Evolutionary conservation across 176 grass and related monocot species (phyloP), one percentile per base, ranked within the genome.

Genomic region (Themeda triandra): DNA sequence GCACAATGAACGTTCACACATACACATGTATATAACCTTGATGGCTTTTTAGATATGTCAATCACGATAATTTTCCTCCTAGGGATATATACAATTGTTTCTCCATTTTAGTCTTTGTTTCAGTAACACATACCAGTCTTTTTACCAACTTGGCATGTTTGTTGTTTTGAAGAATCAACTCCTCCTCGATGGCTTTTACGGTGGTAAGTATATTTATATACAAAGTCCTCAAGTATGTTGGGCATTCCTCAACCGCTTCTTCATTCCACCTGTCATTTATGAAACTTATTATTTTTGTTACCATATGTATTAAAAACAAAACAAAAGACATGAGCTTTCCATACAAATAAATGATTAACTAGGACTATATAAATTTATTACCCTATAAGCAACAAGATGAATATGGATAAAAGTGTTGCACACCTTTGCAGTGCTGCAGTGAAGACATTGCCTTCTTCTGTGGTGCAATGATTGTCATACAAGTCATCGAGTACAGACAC

Each of bases 211-310:
- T 18, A 33, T 73, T 82, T 18, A 40, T 67, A 58, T 84, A 92
- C 2, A 46, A 25, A 8, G n/a, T 1, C 69, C 51, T 88, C 10
- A 71, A 37, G 21, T 85, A 81, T 4, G 28, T 18, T 69, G 80
- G 76, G 19, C 84, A 23, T 56, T 85, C 25, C 1, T 83, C 71
- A 9, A 28, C 71, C 2, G 53, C 63, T 31, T 70, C 19, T 85
- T 45, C 25, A 3, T 88, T 82, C 82, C 86, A 92, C 40, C 90
- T 92, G 13, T 8, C 3, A 74, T 74, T 51, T 18, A 74, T 18
- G 3, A 27, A 49, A 30, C 9, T n/a, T n/a, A 17, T 8, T 8
- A 45, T 35, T 27, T 69, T 12, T 23, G 3, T 51, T 58, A 18
- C 28, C 56, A 60, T 25, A 5, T 1, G 8, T 67, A 67, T 67